Percentiles rank a stretch among this genome's conserved stretches.
phyloP scores from a whole-genome alignment of 163 green algal species.

The Prototheca cutis region DNA sequence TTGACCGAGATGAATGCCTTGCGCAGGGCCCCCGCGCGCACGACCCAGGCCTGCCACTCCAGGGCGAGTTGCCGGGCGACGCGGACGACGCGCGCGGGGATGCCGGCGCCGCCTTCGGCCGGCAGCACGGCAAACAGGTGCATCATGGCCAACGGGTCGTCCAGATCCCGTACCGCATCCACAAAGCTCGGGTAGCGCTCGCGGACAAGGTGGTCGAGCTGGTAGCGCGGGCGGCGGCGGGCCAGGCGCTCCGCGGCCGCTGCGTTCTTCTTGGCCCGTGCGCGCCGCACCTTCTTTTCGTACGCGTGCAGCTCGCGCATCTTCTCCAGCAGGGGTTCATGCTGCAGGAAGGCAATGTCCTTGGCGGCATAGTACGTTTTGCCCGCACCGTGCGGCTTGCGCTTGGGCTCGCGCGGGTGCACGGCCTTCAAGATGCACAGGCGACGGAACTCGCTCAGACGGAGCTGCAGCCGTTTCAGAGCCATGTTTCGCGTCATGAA shows the following conservation, averaged over 20 bases:
- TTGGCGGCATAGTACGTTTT: conserved; percentile 99
- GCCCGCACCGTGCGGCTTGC: conserved; percentile 85
- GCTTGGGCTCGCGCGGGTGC: conserved; percentile 89
- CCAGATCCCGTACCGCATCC: conserved; percentile 93
- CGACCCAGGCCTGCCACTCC: conserved; percentile 93
- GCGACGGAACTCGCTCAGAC: conserved; percentile 89
- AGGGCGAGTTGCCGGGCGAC: conserved; percentile 58
- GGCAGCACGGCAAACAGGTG: conserved; percentile 94
- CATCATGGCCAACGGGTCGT: conserved; percentile 93
- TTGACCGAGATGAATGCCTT: conserved; percentile 95
- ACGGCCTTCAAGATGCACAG: conserved; percentile 99
- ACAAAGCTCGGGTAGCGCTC: conserved; percentile 97
- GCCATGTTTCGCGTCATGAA: conserved; percentile 94
- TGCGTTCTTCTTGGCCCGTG: conserved; percentile 67
- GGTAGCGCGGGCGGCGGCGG: conserved; percentile 58
- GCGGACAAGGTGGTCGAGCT: conserved; percentile 88
- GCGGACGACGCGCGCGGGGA: conserved; percentile 42
- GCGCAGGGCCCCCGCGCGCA: conserved; percentile 66
- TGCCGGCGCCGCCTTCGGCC: conserved; percentile 45
- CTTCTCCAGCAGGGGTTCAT: conserved; percentile 89
- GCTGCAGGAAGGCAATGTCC: conserved; percentile 91
- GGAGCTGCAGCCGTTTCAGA: conserved; percentile 91
- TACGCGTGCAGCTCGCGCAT: conserved; percentile 54
- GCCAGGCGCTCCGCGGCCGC: conserved; percentile 60
- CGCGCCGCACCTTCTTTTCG: conserved; percentile 63